Evolutionary conservation across 2,329 filamentous ascomycete genomes (phyloP), one percentile per base, ranked within the genome.

Genomic region (Fusarium sp.): DNA sequence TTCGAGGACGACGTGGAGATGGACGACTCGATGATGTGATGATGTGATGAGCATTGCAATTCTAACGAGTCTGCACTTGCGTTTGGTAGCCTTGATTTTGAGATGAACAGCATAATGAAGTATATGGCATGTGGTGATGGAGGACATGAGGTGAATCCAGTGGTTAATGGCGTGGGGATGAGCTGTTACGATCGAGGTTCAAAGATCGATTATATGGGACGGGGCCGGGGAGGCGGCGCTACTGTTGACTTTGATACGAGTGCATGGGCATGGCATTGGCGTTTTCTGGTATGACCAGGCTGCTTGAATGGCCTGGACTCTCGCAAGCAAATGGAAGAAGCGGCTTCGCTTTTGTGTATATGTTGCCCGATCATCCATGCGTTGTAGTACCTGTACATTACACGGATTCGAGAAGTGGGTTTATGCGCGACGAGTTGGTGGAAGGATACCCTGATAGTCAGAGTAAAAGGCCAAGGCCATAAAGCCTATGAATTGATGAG

Each of bases 1-100:
- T 87, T 98, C 60, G 94, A 97, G 75, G 91, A 94, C 58, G 91
- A 93, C 63, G 90, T 92, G 60, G 87, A 90, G 58, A 89, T 92
- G 79, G 87, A 90, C 66, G 88, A 90, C 77, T 89, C 87, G 64
- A 88, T 89, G 84, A 88, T 88, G 80, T 81, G 81, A 81, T 88
- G 80, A 86, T 69, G 65, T 71, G 75, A 78, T 64, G 72, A 74
- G 62, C 54, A 68, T 69, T 69, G 64, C 61, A 51, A 61, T 64
- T 69, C 70, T 73, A 71, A 71, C 70, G 62, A 61, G 58, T 66
- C 63, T 65, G 68, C 50, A 58, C 60, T 66, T 72, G 72, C 62
- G 63, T 73, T 57, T 72, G 53, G 31, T 58, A 56, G 39, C 53
- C 66, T 72, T 71, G 36, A 51, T 51, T 63, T 62, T 63, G 60